A percentile compares a stretch with the other conserved stretches of the same genome.
These are phyloP conservation scores for Seiridium unicorne DNA, from an alignment of 2,329 filamentous ascomycete genomes.

Conservation along the genomic window DNA sequence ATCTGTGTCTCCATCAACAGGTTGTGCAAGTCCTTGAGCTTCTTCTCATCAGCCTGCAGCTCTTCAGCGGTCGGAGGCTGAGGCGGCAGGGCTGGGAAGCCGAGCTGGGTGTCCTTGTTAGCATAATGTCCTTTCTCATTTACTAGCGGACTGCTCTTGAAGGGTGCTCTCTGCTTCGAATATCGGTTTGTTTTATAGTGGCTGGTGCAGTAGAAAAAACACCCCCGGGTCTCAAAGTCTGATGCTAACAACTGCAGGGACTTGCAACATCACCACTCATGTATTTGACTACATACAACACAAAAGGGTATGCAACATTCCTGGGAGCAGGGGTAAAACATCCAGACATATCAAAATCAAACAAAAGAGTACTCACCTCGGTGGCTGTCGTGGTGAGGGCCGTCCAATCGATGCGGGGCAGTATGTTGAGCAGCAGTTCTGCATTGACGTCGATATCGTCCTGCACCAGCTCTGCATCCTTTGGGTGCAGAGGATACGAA, in stretches of 20 bases:
- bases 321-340: not conserved
- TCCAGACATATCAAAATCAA: not conserved
- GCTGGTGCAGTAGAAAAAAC: no score
- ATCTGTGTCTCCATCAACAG: slow-evolving; percentile 89
- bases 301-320: no score
- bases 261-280: no score
- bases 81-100: slow-evolving; percentile 71
- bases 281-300: no score
- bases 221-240: no score
- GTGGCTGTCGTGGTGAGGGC: slow-evolving; percentile 72
- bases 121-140: no score
- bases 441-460: slow-evolving; percentile 80
- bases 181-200: no score
- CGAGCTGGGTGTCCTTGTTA: slow-evolving; percentile 54
- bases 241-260: no score
- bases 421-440: slow-evolving; percentile 77
- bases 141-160: no score
- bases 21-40: slow-evolving; percentile 74
- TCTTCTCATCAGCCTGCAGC: slow-evolving; percentile 64
- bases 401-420: slow-evolving; percentile 86
- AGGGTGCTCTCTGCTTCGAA: no score
- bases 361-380: slow-evolving; percentile 57
- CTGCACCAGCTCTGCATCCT: slow-evolving; percentile 86
- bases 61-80: slow-evolving; percentile 62
- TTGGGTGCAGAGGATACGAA: slow-evolving; percentile 89